Evolutionary conservation across 1,139 yeast species (phyloP), one percentile per base, ranked within the genome.

Genomic region (Groenewaldozyma sp.): DNA sequence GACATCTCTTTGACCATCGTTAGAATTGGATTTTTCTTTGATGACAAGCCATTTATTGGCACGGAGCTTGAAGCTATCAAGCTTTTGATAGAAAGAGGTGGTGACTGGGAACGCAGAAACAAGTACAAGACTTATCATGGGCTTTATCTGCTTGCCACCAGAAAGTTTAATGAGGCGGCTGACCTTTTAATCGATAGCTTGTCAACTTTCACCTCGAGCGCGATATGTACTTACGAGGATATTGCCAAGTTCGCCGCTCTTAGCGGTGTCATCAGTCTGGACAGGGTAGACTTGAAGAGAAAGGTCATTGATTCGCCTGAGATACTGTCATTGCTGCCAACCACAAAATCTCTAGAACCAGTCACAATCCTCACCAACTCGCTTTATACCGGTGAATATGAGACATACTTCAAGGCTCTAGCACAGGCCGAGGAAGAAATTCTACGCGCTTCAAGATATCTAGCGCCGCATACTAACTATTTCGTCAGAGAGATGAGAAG

Each of bases 61-160:
- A 77, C 78, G 54, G 79, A 81, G 56, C 71, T 93, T 53, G 94
- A 82, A 42, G 79, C 79, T 50, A 76, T 81, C 31, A 77, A 82
- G 55, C 59, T 67, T 33, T 52, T 84, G 57, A 86, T 91, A 55
- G 98, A 91, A 54, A 82, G 86, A 55, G 98, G 98, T 39, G 98
- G 98, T 44, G 99, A 91, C 60, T 91, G 99, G 98, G 98, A 93
- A 64, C 83, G 98, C 62, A 78, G 95, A 57, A 91, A 93, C 65
- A 71, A 95, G 52, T 86, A 76, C 68, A 91, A 93, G 66, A 86
- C 97, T 5, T 93, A 91, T 64, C 66, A 75, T 47, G 98, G 98
- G 18, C 72, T 91, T 40, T 84, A 84, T 60, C 68, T 76, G 38
- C 66, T 91, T 71, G 82, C 95, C 13, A 79, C 91, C 21, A 76